Conservation (phyloP, 495 filamentous ascomycete species). For the Ascobolus immersus region DNA sequence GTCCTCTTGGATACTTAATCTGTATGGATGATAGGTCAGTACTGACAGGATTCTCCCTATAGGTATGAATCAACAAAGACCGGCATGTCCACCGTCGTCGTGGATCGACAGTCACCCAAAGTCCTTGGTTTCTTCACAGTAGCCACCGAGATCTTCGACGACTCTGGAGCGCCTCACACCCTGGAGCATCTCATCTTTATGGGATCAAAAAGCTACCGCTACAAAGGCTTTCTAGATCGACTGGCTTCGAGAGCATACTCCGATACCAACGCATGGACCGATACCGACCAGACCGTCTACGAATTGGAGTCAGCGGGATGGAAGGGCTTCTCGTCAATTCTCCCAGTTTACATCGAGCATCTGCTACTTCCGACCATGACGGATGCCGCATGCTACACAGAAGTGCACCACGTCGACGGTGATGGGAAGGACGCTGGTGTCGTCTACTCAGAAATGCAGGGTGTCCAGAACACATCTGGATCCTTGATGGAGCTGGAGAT, state of each 20-base stretch:
- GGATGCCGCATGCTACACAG: slow-evolving; percentile 78
- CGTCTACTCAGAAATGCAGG: slow-evolving; percentile 98
- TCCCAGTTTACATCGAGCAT: slow-evolving; percentile 91
- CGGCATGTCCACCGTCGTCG: slow-evolving; percentile 79
- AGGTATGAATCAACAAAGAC: slow-evolving; percentile 50
- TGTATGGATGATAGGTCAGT: not conserved
- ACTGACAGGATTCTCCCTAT: too few relatives aligned
- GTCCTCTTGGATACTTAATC: slow-evolving; percentile 18
- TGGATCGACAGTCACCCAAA: slow-evolving; percentile 78
- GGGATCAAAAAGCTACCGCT: slow-evolving; percentile 82
- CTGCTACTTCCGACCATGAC: slow-evolving; percentile 74
- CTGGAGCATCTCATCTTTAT: slow-evolving; percentile 93
- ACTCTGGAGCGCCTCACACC: slow-evolving; percentile 86
- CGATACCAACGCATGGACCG: slow-evolving; percentile 86
- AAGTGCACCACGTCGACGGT: slow-evolving; percentile 88
- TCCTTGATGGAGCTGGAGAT: slow-evolving; percentile 68
- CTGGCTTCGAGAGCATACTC: slow-evolving; percentile 82
- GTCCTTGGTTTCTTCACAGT: slow-evolving; percentile 83
- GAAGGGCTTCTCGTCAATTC: slow-evolving; percentile 82
- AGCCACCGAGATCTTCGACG: slow-evolving; percentile 91
- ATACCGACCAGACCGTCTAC: slow-evolving; percentile 88
- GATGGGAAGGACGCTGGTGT: slow-evolving; percentile 87
- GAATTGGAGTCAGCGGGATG: slow-evolving; percentile 83
- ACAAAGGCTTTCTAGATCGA: slow-evolving; percentile 86
- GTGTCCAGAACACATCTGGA: slow-evolving; percentile 51